Base-by-base conservation (phyloP, 352 stramenopile species). In the Aphanomyces astaci region DNA sequence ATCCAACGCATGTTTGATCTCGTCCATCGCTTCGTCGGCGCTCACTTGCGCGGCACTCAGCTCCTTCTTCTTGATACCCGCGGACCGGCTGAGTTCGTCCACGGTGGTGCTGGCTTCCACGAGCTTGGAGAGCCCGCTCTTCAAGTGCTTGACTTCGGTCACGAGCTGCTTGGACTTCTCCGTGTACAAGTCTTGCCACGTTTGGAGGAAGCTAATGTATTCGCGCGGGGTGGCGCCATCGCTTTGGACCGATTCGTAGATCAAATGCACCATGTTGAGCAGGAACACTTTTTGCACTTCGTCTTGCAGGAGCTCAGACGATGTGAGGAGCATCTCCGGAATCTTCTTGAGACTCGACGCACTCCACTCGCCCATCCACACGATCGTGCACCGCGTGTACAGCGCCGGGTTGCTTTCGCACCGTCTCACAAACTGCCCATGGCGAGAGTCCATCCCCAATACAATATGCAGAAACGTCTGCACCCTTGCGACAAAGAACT, bases 331-430 rank as follows among this genome's bases (percentile, higher is more conserved):
- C 17, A 94, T 72, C 39, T 89, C 78, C 2, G 92, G 92, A 0
- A 98, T 71, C 22, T 78, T 72, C 43, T 81, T 78, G 77, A 98
- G 84, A 28, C 81, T 94, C 22, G 66, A 66, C 0, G 71, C 33
- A 24, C 77, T 85, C 94, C 94, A 98, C 64, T 97, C 84, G 0
- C 90, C 94, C 74, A 98, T 96, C 94, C 94, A 98, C 0, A 96
- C 79, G 49, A 97, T 94, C 17, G 82, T 72, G 63, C 92, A 98
- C 2, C 80, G 76, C 19, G 88, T 97, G 77, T 97, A 98, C 25
- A 98, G 73, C 19, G 94, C 94, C 10, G 94, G 94, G 63, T 98
- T 98, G 45, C 85, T 95, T 70, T 98, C 91, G 63, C 92, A 98
- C 22, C 92, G 88, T 45, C 94, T 68, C 4, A 90, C 59, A 73